Evolutionary conservation across 371 early-diverging fungal genomes (phyloP).

Genomic region (Chytridium lagenaria): DNA sequence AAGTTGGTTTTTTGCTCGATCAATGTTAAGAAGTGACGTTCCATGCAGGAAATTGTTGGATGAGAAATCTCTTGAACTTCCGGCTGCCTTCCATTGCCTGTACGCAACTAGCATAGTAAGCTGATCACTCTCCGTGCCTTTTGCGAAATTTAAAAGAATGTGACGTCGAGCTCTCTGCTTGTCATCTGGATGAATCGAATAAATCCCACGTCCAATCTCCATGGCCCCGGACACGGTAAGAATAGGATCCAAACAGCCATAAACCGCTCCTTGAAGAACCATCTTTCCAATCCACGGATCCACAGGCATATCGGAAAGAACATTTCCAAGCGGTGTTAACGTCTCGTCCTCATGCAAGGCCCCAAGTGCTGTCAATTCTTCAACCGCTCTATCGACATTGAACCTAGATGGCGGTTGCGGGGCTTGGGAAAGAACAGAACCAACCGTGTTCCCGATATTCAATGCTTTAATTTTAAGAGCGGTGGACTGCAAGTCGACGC

Average conservation of each 20-base stretch:
- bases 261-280: slow-evolving; percentile 77
- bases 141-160: slow-evolving; percentile 36
- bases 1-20: slow-evolving; percentile 43
- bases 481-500: slow-evolving; percentile 54
- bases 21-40: slow-evolving; percentile 39
- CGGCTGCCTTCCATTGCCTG: slow-evolving; percentile 32
- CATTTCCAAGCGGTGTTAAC: slow-evolving; percentile 61
- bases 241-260: slow-evolving; percentile 82
- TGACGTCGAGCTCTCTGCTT: slow-evolving; percentile 39
- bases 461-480: slow-evolving; percentile 59
- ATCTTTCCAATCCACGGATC: slow-evolving; percentile 81
- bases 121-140: slow-evolving; percentile 43
- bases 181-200: slow-evolving; percentile 49
- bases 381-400: slow-evolving; percentile 38
- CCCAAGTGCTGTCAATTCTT: slow-evolving; percentile 48
- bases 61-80: slow-evolving; percentile 31
- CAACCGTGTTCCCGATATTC: slow-evolving; percentile 39
- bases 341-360: slow-evolving; percentile 54
- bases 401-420: slow-evolving; percentile 54
- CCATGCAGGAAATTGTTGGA: slow-evolving; percentile 39
- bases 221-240: slow-evolving; percentile 78
- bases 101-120: slow-evolving; percentile 43
- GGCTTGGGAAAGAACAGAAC: slow-evolving; percentile 51
- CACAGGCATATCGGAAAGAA: slow-evolving; percentile 58
- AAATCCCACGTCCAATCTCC: slow-evolving; percentile 46